Percentiles rank a stretch among this genome's conserved stretches.
Conservation (phyloP, 768 basidiomycete species). For the Macrolepiota fuliginosa region DNA sequence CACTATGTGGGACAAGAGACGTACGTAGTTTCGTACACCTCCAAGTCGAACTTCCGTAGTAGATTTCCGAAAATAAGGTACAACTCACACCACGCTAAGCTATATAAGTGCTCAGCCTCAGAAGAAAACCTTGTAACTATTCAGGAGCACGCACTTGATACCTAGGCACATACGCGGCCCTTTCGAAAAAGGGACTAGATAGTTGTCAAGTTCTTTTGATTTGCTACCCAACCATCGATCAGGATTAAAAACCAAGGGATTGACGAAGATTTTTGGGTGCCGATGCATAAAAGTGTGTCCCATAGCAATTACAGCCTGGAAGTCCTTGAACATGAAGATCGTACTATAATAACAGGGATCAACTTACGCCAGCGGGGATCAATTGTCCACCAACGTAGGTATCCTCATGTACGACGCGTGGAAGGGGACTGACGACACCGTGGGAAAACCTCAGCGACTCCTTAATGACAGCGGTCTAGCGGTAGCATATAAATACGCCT, state of each 20-base stretch:
- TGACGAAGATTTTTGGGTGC: slow-evolving; percentile 37
- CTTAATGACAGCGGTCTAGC: slow-evolving; percentile 46
- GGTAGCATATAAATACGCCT: too few relatives aligned
- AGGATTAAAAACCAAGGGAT: slow-evolving; percentile 36
- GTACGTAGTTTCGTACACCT: neutral
- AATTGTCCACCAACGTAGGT: slow-evolving; percentile 30
- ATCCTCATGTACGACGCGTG: slow-evolving; percentile 34
- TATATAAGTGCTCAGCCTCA: neutral
- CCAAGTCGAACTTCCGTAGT: neutral
- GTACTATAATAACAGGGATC: neutral
- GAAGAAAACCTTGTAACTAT: neutral
- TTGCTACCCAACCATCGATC: slow-evolving; percentile 40
- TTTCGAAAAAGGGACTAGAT: slow-evolving; percentile 41
- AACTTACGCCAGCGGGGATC: slow-evolving; percentile 37
- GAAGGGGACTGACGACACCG: slow-evolving; percentile 35
- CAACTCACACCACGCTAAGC: neutral
- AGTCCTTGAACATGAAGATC: neutral
- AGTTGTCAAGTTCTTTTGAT: slow-evolving; percentile 34
- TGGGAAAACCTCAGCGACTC: slow-evolving; percentile 42
- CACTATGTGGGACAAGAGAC: neutral
- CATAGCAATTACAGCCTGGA: slow-evolving; percentile 40
- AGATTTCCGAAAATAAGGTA: neutral
- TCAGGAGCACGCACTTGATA: slow-evolving; percentile 38
- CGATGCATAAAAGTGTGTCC: slow-evolving; percentile 36
- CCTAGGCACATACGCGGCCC: slow-evolving; percentile 45